phyloP scores from a whole-genome alignment of 176 grass and related monocot genomes.

The Hyparrhenia diplandra region DNA sequence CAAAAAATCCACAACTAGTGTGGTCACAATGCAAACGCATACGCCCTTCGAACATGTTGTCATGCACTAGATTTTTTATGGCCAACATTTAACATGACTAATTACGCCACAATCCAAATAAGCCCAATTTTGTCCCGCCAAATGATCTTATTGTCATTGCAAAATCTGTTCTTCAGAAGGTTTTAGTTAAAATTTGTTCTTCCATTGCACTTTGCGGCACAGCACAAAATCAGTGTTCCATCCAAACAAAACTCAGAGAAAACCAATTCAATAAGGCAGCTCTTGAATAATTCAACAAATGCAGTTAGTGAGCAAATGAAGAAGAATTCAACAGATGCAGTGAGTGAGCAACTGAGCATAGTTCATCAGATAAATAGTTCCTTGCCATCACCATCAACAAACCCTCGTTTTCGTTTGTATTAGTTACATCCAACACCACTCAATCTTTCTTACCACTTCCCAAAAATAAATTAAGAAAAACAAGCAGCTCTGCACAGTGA shows the following conservation, averaged over 20 bases:
- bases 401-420: neutral
- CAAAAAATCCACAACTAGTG: neutral
- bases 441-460: slow-evolving; percentile 3
- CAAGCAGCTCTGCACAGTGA: slow-evolving; percentile 12
- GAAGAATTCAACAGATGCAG: neutral
- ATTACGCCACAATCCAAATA: too few species aligned
- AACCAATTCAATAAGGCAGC: neutral
- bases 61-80: neutral
- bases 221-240: neutral
- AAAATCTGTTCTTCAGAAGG: neutral
- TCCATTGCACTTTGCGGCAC: neutral
- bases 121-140: neutral
- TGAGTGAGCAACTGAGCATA: neutral
- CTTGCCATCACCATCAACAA: slow-evolving; percentile 25
- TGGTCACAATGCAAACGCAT: neutral
- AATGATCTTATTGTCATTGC: neutral
- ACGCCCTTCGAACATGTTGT: neutral
- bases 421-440: slow-evolving; percentile 23
- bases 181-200: too few species aligned
- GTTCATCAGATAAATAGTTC: slow-evolving; percentile 15
- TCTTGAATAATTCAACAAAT: neutral
- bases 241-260: neutral
- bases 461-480: slow-evolving; percentile 15
- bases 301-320: too few species aligned
- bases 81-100: too few species aligned